phyloP scores from a whole-genome alignment of 1,284 basidiomycete genomes.

The Puccinia horiana region DNA sequence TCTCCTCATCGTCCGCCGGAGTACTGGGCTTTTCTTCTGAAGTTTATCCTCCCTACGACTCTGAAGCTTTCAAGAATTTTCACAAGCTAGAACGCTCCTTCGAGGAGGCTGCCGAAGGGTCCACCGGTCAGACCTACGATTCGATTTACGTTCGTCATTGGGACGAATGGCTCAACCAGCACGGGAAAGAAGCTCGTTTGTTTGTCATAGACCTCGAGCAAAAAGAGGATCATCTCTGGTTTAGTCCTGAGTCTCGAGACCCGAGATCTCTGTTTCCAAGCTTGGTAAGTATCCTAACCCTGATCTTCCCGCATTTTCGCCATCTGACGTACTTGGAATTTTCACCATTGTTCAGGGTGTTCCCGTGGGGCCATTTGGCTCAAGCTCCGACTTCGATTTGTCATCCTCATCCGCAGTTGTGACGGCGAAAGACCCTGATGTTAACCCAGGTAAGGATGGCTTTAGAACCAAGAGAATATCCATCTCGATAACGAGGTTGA shows the following conservation, averaged over 20 bases:
- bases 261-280: conserved; percentile 23
- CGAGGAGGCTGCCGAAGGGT: conserved; percentile 34
- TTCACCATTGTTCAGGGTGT: conserved; percentile 37
- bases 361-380: conserved; percentile 54
- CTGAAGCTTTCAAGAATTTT: conserved; percentile 21
- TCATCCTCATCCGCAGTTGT: conserved; percentile 51
- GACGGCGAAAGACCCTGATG: conserved; percentile 53
- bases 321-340: neutral
- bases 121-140: conserved; percentile 36
- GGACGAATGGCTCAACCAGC: conserved; percentile 39
- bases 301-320: neutral
- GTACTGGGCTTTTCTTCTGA: conserved; percentile 36
- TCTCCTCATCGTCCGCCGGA: conserved; percentile 5
- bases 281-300: conserved; percentile 23
- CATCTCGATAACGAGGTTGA: neutral
- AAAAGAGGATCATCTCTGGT: neutral
- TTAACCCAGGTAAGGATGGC: conserved; percentile 46
- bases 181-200: conserved; percentile 31
- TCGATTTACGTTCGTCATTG: conserved; percentile 40
- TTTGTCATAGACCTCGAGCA: conserved; percentile 26
- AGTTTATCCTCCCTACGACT: conserved; percentile 44
- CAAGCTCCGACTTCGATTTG: conserved; percentile 51
- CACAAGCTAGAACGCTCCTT: conserved; percentile 16
- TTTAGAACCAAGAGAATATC: neutral
- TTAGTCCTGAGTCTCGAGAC: neutral